A percentile compares a stretch with the other conserved stretches of the same genome.
phyloP scores from a whole-genome alignment of 331 rosid genomes.

The Arachis monticola region DNA sequence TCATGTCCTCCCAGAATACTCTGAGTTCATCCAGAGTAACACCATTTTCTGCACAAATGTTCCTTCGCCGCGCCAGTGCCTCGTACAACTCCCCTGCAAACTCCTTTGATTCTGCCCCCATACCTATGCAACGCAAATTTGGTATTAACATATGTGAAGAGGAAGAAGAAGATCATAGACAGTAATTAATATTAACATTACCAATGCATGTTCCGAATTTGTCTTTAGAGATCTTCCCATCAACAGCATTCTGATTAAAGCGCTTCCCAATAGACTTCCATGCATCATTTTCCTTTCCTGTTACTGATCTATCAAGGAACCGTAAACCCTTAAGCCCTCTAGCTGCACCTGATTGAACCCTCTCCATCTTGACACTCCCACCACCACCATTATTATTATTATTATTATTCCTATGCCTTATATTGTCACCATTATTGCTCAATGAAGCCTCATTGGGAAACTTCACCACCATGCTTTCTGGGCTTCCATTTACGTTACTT shows the following conservation, averaged over 20 bases:
- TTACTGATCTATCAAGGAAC: constrained; percentile 69
- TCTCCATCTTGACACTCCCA: constrained; percentile 30
- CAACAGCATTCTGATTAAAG: constrained; percentile 53
- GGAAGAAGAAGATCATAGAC: not conserved
- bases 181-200: constrained; percentile 30
- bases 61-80: constrained; percentile 70
- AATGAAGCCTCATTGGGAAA: constrained; percentile 10
- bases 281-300: constrained; percentile 78
- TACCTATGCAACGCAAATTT: constrained; percentile 51
- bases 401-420: not conserved
- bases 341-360: constrained; percentile 47
- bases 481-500: not conserved
- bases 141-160: not conserved
- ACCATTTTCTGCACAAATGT: constrained; percentile 45
- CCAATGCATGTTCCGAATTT: constrained; percentile 85
- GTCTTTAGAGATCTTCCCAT: constrained; percentile 61
- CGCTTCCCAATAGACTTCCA: constrained; percentile 68
- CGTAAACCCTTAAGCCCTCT: constrained; percentile 71
- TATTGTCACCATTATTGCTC: constrained; percentile 11
- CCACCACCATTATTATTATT: not conserved
- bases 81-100: constrained; percentile 77
- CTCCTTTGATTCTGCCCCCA: constrained; percentile 77
- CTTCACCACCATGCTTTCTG: constrained; percentile 14
- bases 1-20: constrained; percentile 92
- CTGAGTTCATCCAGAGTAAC: constrained; percentile 53